A percentile compares a stretch with the other conserved stretches of the same genome.
Evolutionary conservation across 2,329 filamentous ascomycete species (phyloP).

Genomic region (Rhexocercosporidium sp.): DNA sequence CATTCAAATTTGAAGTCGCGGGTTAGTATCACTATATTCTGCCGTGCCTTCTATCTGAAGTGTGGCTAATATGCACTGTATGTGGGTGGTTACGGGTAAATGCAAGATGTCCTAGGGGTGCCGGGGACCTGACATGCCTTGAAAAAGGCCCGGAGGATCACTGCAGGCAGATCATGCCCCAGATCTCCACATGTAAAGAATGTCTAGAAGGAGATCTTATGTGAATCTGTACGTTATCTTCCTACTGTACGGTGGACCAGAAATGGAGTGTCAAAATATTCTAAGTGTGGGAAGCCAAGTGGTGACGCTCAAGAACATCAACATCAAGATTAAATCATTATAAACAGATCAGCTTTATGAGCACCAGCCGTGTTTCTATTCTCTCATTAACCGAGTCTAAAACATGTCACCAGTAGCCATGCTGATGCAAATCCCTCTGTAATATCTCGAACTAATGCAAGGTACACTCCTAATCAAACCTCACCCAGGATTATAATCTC

Average conservation of each 20-base stretch:
- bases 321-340: neutral
- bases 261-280: neutral
- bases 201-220: neutral
- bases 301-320: neutral
- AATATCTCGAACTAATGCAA: slow-evolving; percentile 9
- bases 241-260: too few relatives aligned
- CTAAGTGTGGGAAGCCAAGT: neutral
- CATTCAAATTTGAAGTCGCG: slow-evolving; percentile 9
- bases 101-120: slow-evolving; percentile 6
- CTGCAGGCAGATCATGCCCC: neutral
- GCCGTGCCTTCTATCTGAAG: slow-evolving; percentile 13
- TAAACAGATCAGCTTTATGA: neutral
- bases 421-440: neutral
- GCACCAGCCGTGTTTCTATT: neutral
- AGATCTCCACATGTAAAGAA: neutral
- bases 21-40: slow-evolving; percentile 9
- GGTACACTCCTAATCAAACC: slow-evolving; percentile 1
- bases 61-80: neutral
- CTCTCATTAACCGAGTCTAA: neutral
- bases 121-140: neutral
- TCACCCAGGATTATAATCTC: slow-evolving; percentile 2
- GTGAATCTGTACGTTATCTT: too few relatives aligned
- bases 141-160: neutral
- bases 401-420: neutral
- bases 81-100: slow-evolving; percentile 9